These are phyloP conservation scores for Boletus eberwhitei DNA, from an alignment of 768 basidiomycete genomes.

Conservation along the genomic window DNA sequence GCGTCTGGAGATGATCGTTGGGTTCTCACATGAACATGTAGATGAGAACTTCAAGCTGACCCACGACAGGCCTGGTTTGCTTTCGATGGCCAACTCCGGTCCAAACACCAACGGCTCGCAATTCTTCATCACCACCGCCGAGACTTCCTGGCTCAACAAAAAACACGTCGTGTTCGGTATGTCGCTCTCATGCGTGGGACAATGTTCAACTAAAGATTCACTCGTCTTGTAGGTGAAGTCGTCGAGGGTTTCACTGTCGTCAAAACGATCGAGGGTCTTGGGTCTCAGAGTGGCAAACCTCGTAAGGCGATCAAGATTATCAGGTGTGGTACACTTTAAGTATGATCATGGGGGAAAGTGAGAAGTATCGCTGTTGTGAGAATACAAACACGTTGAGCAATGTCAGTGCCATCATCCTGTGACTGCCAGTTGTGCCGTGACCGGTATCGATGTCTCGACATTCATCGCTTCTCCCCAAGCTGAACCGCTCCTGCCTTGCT, in stretches of 20 bases:
- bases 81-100: constrained; percentile 82
- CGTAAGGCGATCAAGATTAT: background rate
- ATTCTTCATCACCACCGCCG: constrained; percentile 88
- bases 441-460: background rate
- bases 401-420: background rate
- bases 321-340: background rate
- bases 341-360: background rate
- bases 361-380: background rate
- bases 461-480: background rate
- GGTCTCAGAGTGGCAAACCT: background rate
- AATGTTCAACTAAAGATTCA: background rate
- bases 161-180: constrained; percentile 16
- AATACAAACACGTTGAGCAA: background rate
- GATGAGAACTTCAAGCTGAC: constrained; percentile 84
- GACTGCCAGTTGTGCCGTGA: background rate
- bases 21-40: constrained; percentile 31
- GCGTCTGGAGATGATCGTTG: background rate
- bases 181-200: background rate
- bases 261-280: background rate
- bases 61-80: constrained; percentile 66
- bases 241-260: background rate
- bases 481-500: background rate
- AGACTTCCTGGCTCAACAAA: constrained; percentile 36
- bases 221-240: constrained; percentile 5
- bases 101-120: constrained; percentile 84